Evolutionary conservation across 1,284 basidiomycete genomes (phyloP).

Genomic region (Leccinum huronense): DNA sequence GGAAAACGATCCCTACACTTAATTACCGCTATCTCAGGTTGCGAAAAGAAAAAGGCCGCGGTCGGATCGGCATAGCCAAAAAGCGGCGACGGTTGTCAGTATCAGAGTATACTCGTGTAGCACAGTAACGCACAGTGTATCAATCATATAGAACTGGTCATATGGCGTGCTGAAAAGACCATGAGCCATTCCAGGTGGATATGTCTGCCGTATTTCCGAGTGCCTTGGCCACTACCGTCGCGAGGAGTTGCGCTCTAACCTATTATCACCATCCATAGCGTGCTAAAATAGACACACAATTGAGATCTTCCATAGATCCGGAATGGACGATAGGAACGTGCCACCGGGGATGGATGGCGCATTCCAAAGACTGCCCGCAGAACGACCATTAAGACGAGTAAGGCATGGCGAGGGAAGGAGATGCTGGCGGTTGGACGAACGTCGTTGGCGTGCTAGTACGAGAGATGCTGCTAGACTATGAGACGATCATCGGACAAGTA

Average conservation of each 20-base stretch:
- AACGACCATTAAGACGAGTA: constrained; percentile 37
- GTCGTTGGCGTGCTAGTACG: constrained; percentile 55
- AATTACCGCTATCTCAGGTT: constrained; percentile 79
- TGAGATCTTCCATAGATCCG: constrained; percentile 56
- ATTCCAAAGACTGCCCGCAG: constrained; percentile 31
- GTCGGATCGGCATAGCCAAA: constrained; percentile 51
- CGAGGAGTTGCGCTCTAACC: constrained; percentile 66
- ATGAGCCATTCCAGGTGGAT: constrained; percentile 57
- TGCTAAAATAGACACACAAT: constrained; percentile 60
- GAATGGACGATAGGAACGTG: constrained; percentile 58
- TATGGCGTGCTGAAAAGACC: constrained; percentile 71
- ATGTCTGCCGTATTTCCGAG: constrained; percentile 40
- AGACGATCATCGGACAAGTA: constrained; percentile 13
- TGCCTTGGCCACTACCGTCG: constrained; percentile 50
- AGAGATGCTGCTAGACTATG: constrained; percentile 32
- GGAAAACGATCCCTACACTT: constrained; percentile 90
- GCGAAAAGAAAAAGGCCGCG: constrained; percentile 62
- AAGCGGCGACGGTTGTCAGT: constrained; percentile 35
- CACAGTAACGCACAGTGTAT: constrained; percentile 11
- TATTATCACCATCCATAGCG: constrained; percentile 77
- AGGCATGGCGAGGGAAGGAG: constrained; percentile 39
- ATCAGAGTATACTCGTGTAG: constrained; percentile 6
- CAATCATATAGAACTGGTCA: constrained; percentile 70
- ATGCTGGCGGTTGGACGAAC: constrained; percentile 46
- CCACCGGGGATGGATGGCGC: constrained; percentile 72